Conservation (phyloP, 2,329 filamentous ascomycete species). For the Trichoderma hamatum region DNA sequence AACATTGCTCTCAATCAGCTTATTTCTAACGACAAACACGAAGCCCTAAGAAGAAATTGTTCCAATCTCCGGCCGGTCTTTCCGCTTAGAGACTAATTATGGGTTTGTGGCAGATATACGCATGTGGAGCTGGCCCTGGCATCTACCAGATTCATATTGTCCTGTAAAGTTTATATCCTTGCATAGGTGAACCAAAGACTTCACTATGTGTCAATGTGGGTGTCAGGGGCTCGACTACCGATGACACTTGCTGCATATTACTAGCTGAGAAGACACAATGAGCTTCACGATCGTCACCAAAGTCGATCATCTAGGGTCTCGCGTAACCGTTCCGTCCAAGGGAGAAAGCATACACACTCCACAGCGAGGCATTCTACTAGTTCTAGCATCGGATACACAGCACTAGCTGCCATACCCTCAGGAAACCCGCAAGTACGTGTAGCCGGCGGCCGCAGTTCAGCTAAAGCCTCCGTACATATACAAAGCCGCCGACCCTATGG, state of each 20-base stretch:
- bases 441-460: neutral
- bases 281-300: conserved; percentile 10
- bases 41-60: neutral
- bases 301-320: neutral
- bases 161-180: neutral
- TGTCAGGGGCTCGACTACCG: conserved; percentile 8
- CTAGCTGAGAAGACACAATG: neutral
- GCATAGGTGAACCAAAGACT: neutral
- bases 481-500: conserved; percentile 5
- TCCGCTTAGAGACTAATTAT: neutral
- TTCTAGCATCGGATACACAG: neutral
- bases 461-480: neutral
- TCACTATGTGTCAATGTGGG: neutral
- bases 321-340: neutral
- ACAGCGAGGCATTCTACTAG: neutral
- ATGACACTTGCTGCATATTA: neutral
- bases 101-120: neutral
- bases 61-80: neutral
- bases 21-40: neutral
- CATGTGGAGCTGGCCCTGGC: conserved; percentile 1
- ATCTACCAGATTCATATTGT: neutral
- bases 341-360: neutral
- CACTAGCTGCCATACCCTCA: neutral
- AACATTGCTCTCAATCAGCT: neutral
- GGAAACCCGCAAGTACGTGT: conserved; percentile 3